These are phyloP conservation scores for Thyridium curvatum DNA, from an alignment of 2,329 filamentous ascomycete species.

Conservation along the genomic window DNA sequence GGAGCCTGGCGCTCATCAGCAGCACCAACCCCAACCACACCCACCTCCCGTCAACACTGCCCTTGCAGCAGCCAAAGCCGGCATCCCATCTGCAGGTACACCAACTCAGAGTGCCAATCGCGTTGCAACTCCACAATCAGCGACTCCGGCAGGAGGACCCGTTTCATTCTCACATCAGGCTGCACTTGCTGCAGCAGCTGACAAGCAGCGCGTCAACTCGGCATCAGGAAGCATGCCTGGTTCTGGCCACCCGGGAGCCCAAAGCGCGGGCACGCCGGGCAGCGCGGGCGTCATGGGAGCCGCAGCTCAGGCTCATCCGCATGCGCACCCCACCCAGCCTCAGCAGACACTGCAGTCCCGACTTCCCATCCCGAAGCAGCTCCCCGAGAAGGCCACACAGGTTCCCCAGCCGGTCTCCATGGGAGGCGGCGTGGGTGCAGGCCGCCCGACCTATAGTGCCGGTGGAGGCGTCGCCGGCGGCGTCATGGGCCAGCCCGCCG, in stretches of 20 bases:
- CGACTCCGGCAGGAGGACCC: constrained; percentile 32
- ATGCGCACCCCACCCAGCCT: constrained; percentile 7
- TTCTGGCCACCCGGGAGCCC: constrained; percentile 8
- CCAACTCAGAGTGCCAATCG: constrained; percentile 42
- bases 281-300: constrained; percentile 7
- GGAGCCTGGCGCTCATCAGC: constrained; percentile 23
- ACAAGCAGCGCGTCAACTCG: constrained; percentile 25
- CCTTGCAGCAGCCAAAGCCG: constrained; percentile 28
- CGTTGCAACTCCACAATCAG: constrained; percentile 42
- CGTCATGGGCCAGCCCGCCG: constrained; percentile 80
- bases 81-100: constrained; percentile 35
- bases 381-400: constrained; percentile 61
- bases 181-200: constrained; percentile 39
- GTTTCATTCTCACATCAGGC: constrained; percentile 41
- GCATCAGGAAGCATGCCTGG: constrained; percentile 3
- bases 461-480: constrained; percentile 73
- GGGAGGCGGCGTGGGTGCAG: constrained; percentile 50
- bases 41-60: constrained; percentile 43
- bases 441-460: constrained; percentile 78
- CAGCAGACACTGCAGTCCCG: constrained; percentile 44
- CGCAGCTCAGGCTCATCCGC: constrained; percentile 6
- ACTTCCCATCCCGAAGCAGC: constrained; percentile 76
- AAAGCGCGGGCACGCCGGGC: constrained; percentile 2
- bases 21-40: constrained; percentile 19
- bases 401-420: constrained; percentile 70